Conservation (phyloP, 768 basidiomycete species). For the Suillus discolor region DNA sequence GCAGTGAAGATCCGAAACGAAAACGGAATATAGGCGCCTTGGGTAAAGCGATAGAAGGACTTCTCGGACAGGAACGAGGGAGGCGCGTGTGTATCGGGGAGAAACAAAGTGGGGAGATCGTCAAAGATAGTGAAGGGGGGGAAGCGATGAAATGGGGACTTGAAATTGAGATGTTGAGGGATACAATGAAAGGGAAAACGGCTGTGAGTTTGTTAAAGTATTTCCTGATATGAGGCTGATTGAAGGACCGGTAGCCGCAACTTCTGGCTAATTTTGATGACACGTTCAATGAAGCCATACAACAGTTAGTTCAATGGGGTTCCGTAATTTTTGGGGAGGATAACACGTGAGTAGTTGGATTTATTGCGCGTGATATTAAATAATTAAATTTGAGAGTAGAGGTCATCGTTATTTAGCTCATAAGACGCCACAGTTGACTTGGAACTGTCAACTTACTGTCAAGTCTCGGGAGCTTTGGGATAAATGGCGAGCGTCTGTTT, state of each 20-base stretch:
- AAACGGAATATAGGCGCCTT: constrained; percentile 73
- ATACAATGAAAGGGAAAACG: constrained; percentile 58
- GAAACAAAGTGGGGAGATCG: constrained; percentile 23
- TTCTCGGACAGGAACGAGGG: constrained; percentile 66
- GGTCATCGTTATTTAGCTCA: constrained; percentile 77
- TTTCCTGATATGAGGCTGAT: constrained; percentile 18
- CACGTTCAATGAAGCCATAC: constrained; percentile 77
- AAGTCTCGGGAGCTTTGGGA: constrained; percentile 67
- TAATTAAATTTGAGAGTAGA: constrained; percentile 41
- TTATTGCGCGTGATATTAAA: constrained; percentile 21
- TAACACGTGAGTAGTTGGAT: constrained; percentile 50
- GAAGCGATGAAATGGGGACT: constrained; percentile 81
- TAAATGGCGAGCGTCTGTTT: constrained; percentile 64
- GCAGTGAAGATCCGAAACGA: constrained; percentile 76
- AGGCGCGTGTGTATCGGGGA: constrained; percentile 64
- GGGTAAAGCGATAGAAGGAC: constrained; percentile 69
- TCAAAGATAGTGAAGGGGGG: constrained; percentile 54
- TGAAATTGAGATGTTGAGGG: constrained; percentile 57
- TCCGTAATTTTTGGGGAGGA: constrained; percentile 70
- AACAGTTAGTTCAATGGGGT: constrained; percentile 74
- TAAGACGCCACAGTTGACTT: constrained; percentile 65
- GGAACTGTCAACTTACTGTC: constrained; percentile 67
- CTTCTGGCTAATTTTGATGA: constrained; percentile 65
- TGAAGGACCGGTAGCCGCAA: constrained; percentile 46
- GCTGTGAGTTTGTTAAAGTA: constrained; percentile 42